Evolutionary conservation across 164 flowering plant species (phyloP), one percentile per base, ranked within the genome.

Genomic region (Magnolia changhungtana): DNA sequence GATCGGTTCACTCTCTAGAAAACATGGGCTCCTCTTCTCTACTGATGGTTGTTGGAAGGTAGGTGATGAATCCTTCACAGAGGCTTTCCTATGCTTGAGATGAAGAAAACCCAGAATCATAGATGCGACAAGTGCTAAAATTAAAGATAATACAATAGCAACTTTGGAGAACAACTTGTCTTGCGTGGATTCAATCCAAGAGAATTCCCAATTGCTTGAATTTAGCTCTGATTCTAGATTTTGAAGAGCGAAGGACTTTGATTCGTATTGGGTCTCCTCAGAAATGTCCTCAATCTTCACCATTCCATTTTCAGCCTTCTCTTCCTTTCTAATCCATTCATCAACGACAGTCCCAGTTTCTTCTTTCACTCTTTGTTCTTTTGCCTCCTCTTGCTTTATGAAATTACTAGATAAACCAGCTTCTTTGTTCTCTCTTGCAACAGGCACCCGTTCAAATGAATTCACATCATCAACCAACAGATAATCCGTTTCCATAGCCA

Each of bases 251-350:
- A 23, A 7, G 21, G 68, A 65, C 8, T 23, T 29, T 13, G 11
- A 65, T 11, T 21, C 29, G 9, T 10, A 65, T 23, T 65, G 68
- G 68, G 37, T 11, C n/a, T 59, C 63, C 16, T 59, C 63, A 29
- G 51, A 5, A 29, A 27, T 27, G 21, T 73, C 55, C 16, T 5
- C 65, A 50, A 13, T 67, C 29, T 72, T 63, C 21, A 70, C 80
- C 65, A 45, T 8, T 50, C 18, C 72, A 50, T 66, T 24, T 31
- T 55, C 67, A 65, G 21, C 37, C 76, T 3, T 20, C 69, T 24
- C 75, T 37, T 52, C 75, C 31, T 71, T 24, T 5, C 7, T 19
- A 52, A 21, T 8, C 16, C 37, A 59, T 69, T 63, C 78, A 71
- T 18, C 71, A 55, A 1, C 52, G 49, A 7, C 24, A 10, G 6